Conservation (phyloP, 805 yeast genomes). For the Debaryomyces prosopidis region DNA sequence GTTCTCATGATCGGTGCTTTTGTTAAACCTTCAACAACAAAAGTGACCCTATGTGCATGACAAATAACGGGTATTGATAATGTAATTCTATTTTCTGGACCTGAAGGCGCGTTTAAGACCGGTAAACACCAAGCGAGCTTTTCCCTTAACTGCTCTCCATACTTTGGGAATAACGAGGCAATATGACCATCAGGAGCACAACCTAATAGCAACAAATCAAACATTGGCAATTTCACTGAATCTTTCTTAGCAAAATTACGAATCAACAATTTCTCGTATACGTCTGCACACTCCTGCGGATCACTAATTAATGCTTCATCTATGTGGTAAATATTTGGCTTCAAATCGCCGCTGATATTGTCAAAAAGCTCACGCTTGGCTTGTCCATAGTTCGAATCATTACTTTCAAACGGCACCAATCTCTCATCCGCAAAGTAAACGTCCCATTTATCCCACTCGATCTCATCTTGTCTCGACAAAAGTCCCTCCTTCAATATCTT, state of each 20-base stretch:
- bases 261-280: constrained; percentile 82
- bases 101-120: constrained; percentile 86
- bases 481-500: constrained; percentile 86
- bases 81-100: constrained; percentile 84
- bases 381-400: constrained; percentile 86
- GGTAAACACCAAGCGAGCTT: constrained; percentile 94
- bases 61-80: constrained; percentile 92
- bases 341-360: constrained; percentile 49
- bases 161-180: constrained; percentile 94
- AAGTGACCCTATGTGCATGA: constrained; percentile 88
- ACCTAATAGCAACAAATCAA: constrained; percentile 86
- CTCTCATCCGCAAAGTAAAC: constrained; percentile 96
- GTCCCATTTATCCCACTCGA: constrained; percentile 94
- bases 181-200: constrained; percentile 99
- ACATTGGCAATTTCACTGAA: constrained; percentile 92
- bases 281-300: constrained; percentile 92
- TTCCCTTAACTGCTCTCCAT: constrained; percentile 80
- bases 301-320: constrained; percentile 73
- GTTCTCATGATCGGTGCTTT: constrained; percentile 90
- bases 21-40: constrained; percentile 94
- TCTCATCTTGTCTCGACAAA: constrained; percentile 63
- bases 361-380: constrained; percentile 84
- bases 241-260: constrained; percentile 94
- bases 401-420: constrained; percentile 80
- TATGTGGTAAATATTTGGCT: constrained; percentile 80